Percentiles rank a stretch among this genome's conserved stretches.
Conservation (phyloP, 805 yeast species). For the Priceomyces carsonii region DNA sequence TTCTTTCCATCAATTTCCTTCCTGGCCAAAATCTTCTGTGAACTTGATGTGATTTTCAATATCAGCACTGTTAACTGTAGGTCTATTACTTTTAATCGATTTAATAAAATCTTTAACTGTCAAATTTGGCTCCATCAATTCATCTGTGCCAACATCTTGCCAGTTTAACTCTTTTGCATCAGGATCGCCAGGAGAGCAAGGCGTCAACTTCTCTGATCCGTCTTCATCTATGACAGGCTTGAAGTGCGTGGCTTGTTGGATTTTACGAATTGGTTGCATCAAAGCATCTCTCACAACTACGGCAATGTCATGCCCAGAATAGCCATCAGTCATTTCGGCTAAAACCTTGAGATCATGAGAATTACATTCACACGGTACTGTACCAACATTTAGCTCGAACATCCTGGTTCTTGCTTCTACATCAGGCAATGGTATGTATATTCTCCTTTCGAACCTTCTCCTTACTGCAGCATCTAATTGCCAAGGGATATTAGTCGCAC, state of each 20-base stretch:
- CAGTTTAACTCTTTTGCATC: constrained; percentile 89
- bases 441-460: constrained; percentile 93
- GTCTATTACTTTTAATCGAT: constrained; percentile 88
- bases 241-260: constrained; percentile 95
- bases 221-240: constrained; percentile 53
- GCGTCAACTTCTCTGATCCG: constrained; percentile 58
- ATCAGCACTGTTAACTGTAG: constrained; percentile 89
- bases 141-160: constrained; percentile 89
- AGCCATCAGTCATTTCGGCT: constrained; percentile 95
- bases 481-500: constrained; percentile 99
- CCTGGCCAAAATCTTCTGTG: constrained; percentile 95
- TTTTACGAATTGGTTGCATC: constrained; percentile 96
- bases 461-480: constrained; percentile 96
- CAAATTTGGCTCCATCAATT: constrained; percentile 85
- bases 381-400: constrained; percentile 93
- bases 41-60: constrained; percentile 80
- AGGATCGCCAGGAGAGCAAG: constrained; percentile 96
- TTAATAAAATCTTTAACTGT: constrained; percentile 90
- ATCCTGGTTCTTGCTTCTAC: constrained; percentile 86
- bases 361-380: constrained; percentile 78
- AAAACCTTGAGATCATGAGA: constrained; percentile 72
- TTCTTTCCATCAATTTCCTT: constrained; percentile 71
- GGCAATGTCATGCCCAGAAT: constrained; percentile 96
- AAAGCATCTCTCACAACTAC: constrained; percentile 96
- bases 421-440: constrained; percentile 93